Evolutionary conservation across 2,329 filamentous ascomycete genomes (phyloP), one percentile per base, ranked within the genome.

Genomic region (Penicillium sclerotigenum): DNA sequence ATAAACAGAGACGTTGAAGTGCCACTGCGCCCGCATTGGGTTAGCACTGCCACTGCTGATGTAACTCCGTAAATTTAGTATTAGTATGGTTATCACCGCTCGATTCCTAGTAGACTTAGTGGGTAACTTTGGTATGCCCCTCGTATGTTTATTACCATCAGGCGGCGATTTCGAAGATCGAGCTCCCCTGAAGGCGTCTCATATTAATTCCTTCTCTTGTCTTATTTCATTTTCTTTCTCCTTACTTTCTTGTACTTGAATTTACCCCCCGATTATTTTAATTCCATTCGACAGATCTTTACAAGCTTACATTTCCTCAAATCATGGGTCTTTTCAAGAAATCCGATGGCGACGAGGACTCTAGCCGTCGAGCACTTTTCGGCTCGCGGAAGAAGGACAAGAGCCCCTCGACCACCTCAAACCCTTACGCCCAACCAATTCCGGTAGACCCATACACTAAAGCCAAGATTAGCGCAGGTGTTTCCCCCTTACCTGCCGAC

Each of bases 321-420:
- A 65, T 51, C 50, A 72, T 71, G 70, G 69, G 69, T 52, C 66
- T 71, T 37, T 77, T 83, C 63, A 83, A 82, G 69, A 85, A 85
- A 69, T 79, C 76, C 59, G 77, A 77, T 58, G 79, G 75, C 65
- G 81, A 81, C 60, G 79, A 81, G 56, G 74, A 75, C 49, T 73
- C 73, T 37, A 79, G 77, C 69, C 81, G 83, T 70, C 76, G 75
- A 54, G 81, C 82, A n/a, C 80, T 87, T 31, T 86, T 87, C 64
- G 82, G 83, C 61, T 76, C 76, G 61, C 75, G 80, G 60, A 79
- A 77, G 48, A 84, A 83, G 70, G 78, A 76, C 62, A 83, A 83
- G 69, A 79, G 76, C 52, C 75, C 81, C 28, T 75, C 78, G 28
- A 75, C 80, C 31, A 69, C 77, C 34, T 74, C 75, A 28, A 83